Conservation (phyloP, 805 yeast species). For the Helenozyma rhizophorensis region DNA sequence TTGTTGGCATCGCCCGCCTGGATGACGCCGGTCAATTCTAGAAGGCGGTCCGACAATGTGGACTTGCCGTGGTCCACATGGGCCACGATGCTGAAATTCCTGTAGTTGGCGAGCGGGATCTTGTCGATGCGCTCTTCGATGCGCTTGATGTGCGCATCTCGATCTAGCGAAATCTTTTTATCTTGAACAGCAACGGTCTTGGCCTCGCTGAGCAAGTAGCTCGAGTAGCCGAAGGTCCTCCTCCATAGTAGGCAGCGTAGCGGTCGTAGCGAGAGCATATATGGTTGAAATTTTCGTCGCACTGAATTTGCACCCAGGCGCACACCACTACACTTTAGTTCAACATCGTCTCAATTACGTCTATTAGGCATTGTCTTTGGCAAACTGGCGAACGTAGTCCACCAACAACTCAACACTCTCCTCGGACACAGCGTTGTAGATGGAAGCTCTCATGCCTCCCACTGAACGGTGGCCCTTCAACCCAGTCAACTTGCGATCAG, state of each 20-base stretch:
- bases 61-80: conserved; percentile 92
- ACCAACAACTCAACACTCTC: conserved; percentile 56
- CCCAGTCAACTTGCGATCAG: conserved; percentile 58
- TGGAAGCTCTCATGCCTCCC: conserved; percentile 93
- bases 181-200: conserved; percentile 20
- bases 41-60: conserved; percentile 80
- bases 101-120: conserved; percentile 76
- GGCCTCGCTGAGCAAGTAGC: conserved; percentile 1
- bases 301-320: conserved; percentile 7
- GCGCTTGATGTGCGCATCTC: conserved; percentile 27
- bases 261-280: neutral
- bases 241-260: neutral
- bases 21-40: conserved; percentile 87
- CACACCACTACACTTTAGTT: neutral
- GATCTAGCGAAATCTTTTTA: conserved; percentile 24
- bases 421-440: conserved; percentile 80
- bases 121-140: conserved; percentile 58
- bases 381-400: conserved; percentile 58
- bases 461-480: conserved; percentile 95
- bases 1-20: conserved; percentile 61
- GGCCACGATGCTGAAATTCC: conserved; percentile 93
- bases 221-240: neutral
- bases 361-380: conserved; percentile 25
- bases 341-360: neutral
- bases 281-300: conserved; percentile 6